Conservation (phyloP, 2,329 filamentous ascomycete species). For the Penicillium sp. region DNA sequence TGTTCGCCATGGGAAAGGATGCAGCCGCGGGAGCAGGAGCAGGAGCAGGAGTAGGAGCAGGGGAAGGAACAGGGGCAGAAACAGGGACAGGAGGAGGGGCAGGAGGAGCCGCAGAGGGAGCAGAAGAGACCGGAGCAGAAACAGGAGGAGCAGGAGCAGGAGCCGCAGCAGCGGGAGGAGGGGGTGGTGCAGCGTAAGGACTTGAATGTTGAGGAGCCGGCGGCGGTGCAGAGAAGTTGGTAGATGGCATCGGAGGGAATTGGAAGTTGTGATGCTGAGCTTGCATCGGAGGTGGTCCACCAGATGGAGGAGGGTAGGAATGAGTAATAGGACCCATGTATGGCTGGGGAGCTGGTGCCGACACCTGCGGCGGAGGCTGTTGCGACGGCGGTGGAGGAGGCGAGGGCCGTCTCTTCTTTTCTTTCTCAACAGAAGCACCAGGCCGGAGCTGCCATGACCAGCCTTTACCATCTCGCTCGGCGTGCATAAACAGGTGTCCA, state of each 20-base stretch:
- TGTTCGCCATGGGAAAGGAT: conserved; percentile 36
- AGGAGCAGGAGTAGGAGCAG: conserved; percentile 16
- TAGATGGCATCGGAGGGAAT: conserved; percentile 36
- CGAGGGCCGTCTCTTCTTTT: conserved; percentile 52
- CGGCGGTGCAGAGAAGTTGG: conserved; percentile 34
- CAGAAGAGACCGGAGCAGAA: conserved; percentile 10
- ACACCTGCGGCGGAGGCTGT: conserved; percentile 28
- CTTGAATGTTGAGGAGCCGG: conserved; percentile 25
- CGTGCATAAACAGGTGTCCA: conserved; percentile 60
- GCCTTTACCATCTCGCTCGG: conserved; percentile 62
- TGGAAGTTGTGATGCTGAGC: conserved; percentile 36
- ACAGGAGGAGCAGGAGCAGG: conserved; percentile 16
- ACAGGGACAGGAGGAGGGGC: conserved; percentile 9
- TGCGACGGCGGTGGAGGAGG: conserved; percentile 38
- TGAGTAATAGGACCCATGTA: conserved; percentile 38
- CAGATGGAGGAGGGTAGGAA: conserved; percentile 31
- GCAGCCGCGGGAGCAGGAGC: conserved; percentile 22
- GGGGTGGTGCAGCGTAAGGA: conserved; percentile 16
- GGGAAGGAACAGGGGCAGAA: conserved; percentile 18
- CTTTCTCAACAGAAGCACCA: conserved; percentile 60
- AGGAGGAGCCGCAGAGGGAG: not conserved
- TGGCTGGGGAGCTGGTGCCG: conserved; percentile 30
- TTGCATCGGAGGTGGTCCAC: conserved; percentile 29
- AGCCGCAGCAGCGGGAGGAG: conserved; percentile 15
- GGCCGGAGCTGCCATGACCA: conserved; percentile 64